Percentiles rank a stretch among this genome's conserved stretches.
These are phyloP conservation scores for Mycena rebaudengoi DNA, from an alignment of 768 basidiomycete genomes.

Conservation along the genomic window DNA sequence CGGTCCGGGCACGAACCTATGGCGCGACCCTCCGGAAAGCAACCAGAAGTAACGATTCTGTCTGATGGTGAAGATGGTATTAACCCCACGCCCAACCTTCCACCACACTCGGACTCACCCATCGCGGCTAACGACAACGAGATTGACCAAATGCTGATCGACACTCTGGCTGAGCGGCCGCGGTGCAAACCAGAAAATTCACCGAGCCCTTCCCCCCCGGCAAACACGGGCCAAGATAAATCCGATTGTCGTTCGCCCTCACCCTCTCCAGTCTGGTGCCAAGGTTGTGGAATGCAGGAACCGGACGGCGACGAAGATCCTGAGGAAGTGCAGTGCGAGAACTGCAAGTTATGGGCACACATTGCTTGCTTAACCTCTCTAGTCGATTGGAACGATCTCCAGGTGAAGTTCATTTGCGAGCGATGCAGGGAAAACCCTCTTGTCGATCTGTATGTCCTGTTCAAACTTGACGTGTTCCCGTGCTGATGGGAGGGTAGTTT, in stretches of 20 bases:
- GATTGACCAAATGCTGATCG: neutral
- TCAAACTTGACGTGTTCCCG: too few species aligned
- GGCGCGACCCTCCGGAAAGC: neutral
- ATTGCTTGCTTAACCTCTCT: neutral
- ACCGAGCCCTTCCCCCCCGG: neutral
- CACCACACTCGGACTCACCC: too few species aligned
- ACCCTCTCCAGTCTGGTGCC: neutral
- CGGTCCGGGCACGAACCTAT: too few species aligned
- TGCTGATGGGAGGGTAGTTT: too few species aligned
- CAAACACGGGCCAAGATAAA: neutral
- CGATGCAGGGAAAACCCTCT: too few species aligned
- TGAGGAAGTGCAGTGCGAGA: constrained; percentile 8
- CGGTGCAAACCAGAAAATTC: too few species aligned
- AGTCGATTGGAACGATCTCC: neutral
- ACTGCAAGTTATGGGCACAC: constrained; percentile 5
- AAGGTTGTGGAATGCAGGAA: neutral
- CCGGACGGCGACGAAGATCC: constrained; percentile 4
- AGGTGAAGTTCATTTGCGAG: neutral
- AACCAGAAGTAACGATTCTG: too few species aligned
- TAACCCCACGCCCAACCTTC: too few species aligned
- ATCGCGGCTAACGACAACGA: neutral
- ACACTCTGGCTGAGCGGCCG: too few species aligned
- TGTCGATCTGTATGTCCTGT: too few species aligned
- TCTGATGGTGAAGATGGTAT: too few species aligned
- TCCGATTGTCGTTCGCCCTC: neutral